These are phyloP conservation scores for Claviceps arundinis DNA, from an alignment of 2,329 filamentous ascomycete genomes.

Conservation along the genomic window DNA sequence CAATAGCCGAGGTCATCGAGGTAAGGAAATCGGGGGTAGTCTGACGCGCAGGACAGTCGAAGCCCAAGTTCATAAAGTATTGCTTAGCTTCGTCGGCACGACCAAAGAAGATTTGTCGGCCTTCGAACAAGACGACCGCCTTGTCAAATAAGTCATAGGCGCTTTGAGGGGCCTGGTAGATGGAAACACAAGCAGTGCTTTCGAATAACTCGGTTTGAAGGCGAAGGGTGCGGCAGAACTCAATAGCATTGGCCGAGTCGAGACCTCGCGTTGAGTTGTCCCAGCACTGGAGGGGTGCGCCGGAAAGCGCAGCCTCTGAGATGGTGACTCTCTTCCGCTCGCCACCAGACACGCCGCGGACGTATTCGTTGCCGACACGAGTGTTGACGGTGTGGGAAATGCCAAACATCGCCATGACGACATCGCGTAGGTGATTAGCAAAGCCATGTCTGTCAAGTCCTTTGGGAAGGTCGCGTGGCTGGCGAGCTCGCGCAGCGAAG, in stretches of 20 bases:
- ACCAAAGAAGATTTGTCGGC: slow-evolving; percentile 51
- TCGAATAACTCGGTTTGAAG: slow-evolving; percentile 54
- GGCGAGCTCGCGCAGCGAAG: slow-evolving; percentile 60
- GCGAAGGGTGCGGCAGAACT: slow-evolving; percentile 59
- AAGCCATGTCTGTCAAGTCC: slow-evolving; percentile 36
- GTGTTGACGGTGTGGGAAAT: slow-evolving; percentile 63
- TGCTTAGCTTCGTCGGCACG: slow-evolving; percentile 43
- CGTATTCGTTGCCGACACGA: slow-evolving; percentile 59
- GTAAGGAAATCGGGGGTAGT: slow-evolving; percentile 62
- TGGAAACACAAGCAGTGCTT: slow-evolving; percentile 55
- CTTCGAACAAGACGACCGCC: slow-evolving; percentile 44
- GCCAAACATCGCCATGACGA: slow-evolving; percentile 64
- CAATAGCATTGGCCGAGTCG: slow-evolving; percentile 62
- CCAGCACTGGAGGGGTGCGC: slow-evolving; percentile 50
- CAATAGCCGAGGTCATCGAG: slow-evolving; percentile 48
- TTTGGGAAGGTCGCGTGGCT: slow-evolving; percentile 46
- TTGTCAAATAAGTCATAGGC: slow-evolving; percentile 54
- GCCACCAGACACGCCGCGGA: slow-evolving; percentile 62
- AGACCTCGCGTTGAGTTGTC: slow-evolving; percentile 63
- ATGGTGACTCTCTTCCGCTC: slow-evolving; percentile 58
- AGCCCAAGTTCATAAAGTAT: slow-evolving; percentile 56
- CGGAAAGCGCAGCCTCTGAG: slow-evolving; percentile 45
- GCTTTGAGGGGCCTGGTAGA: slow-evolving; percentile 56
- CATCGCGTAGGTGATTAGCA: slow-evolving; percentile 50
- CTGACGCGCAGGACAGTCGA: slow-evolving; percentile 51